These are phyloP conservation scores for Corynespora cassiicola DNA, from an alignment of 2,329 filamentous ascomycete genomes.

Conservation along the genomic window DNA sequence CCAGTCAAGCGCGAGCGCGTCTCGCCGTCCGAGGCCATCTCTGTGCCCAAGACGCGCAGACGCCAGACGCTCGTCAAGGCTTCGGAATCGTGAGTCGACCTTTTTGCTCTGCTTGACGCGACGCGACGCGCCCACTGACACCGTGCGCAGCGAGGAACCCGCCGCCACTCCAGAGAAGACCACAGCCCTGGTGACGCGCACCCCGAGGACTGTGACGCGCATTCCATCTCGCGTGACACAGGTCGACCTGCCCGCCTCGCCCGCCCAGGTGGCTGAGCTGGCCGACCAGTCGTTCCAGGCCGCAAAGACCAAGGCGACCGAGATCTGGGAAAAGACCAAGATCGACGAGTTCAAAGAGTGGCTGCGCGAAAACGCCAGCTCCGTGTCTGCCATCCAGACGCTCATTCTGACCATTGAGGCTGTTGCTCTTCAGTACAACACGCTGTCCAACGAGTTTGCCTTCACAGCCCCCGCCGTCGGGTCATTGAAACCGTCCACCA, in stretches of 20 bases:
- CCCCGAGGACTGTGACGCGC: conserved; percentile 41
- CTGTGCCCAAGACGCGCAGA: conserved; percentile 36
- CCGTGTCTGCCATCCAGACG: conserved; percentile 59
- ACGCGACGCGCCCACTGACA: conserved; percentile 38
- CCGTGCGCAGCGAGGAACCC: conserved; percentile 43
- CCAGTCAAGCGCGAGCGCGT: conserved; percentile 57
- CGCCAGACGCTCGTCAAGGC: conserved; percentile 43
- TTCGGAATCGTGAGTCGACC: conserved; percentile 35
- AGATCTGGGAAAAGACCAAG: conserved; percentile 69
- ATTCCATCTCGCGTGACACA: conserved; percentile 64
- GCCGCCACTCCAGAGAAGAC: conserved; percentile 57
- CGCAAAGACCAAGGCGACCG: conserved; percentile 69
- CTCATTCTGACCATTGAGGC: conserved; percentile 67
- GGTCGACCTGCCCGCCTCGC: conserved; percentile 72
- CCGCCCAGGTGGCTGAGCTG: conserved; percentile 64
- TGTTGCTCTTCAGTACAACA: conserved; percentile 70
- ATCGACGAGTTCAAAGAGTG: conserved; percentile 70
- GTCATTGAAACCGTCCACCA: conserved; percentile 62
- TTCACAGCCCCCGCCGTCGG: conserved; percentile 73
- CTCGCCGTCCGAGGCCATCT: conserved; percentile 42
- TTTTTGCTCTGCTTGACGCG: too few relatives aligned
- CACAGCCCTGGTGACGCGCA: conserved; percentile 50
- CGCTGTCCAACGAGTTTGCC: conserved; percentile 75
- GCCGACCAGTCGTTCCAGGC: conserved; percentile 74
- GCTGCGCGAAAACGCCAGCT: conserved; percentile 74